A percentile compares a stretch with the other conserved stretches of the same genome.
Conservation (phyloP, 2,329 filamentous ascomycete genomes). For the Aspergillus fumigatus region DNA sequence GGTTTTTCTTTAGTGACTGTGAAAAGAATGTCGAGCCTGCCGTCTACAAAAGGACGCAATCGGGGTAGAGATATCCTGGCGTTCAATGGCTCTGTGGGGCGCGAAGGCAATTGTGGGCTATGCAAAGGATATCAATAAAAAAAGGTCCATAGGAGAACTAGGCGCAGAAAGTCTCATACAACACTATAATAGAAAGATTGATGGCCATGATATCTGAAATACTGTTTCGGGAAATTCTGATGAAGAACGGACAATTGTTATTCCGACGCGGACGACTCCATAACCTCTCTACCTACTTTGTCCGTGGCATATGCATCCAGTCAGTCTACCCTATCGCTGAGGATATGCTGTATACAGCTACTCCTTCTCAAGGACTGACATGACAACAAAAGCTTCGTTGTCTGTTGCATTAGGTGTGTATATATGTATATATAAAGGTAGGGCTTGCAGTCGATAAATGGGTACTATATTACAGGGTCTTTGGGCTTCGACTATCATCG, state of each 20-base stretch:
- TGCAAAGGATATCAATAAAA: neutral
- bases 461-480: constrained; percentile 32
- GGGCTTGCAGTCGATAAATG: constrained; percentile 8
- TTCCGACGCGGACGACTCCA: constrained; percentile 12
- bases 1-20: neutral
- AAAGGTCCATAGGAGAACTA: neutral
- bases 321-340: neutral
- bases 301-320: neutral
- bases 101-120: neutral
- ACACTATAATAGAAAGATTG: neutral
- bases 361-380: neutral
- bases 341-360: neutral
- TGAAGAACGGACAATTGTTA: constrained; percentile 22
- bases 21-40: neutral
- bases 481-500: constrained; percentile 19
- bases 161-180: neutral
- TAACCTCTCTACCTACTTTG: too few species aligned
- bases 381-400: constrained; percentile 2
- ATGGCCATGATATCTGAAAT: neutral
- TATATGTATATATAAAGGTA: constrained; percentile 21
- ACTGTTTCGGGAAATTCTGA: constrained; percentile 28
- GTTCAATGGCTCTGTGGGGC: neutral
- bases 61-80: neutral
- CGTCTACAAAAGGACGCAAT: neutral
- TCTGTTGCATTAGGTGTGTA: constrained; percentile 10